Base-by-base conservation (phyloP, 306 rosid species). In the Acacia crassicarpa region DNA sequence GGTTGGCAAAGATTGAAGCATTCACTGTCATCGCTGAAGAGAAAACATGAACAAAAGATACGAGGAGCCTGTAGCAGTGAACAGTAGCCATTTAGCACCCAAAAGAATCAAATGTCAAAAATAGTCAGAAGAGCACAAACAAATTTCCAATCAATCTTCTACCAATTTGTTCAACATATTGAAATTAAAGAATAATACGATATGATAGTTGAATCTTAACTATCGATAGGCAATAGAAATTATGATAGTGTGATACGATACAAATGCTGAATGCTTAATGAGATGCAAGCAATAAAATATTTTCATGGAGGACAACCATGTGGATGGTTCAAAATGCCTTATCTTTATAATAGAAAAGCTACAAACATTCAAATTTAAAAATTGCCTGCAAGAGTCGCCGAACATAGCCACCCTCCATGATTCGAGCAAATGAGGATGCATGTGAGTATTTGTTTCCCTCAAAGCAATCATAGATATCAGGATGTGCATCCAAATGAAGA, bases 401-500 rank as follows among this genome's bases (percentile, higher is more conserved):
- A 74, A 89, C 99, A 89, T 93, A 93, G 83, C 92, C 89, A 33
- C 99, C 99, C 85, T 95, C 98, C 98, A 95, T 93, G 61, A 95
- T 88, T 49, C 99, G 93, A 72, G 99, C 99, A 91, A 95, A 95
- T 40, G 99, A 89, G 78, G 99, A 95, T 56, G 99, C 98, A 81
- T 95, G 99, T 1, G 97, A 95, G 78, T 92, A 93, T 56, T 88
- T 84, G 77, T 93, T 95, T 73, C 98, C 99, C 88, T 95, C 99
- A 86, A 83, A 95, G 68, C 84, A 67, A 75, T 91, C 54, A 85
- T 91, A 93, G 85, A 89, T 92, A 89, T 95, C 99, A 23, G 99
- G 99, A 85, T 95, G 99, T 0, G 99, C 99, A 85, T 95, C 99
- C 53, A 95, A 87, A 87, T 95, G 99, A 89, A 95, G 99, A 88